These are phyloP conservation scores for Fusarium vanettenii DNA, from an alignment of 2,329 filamentous ascomycete species.

Conservation along the genomic window DNA sequence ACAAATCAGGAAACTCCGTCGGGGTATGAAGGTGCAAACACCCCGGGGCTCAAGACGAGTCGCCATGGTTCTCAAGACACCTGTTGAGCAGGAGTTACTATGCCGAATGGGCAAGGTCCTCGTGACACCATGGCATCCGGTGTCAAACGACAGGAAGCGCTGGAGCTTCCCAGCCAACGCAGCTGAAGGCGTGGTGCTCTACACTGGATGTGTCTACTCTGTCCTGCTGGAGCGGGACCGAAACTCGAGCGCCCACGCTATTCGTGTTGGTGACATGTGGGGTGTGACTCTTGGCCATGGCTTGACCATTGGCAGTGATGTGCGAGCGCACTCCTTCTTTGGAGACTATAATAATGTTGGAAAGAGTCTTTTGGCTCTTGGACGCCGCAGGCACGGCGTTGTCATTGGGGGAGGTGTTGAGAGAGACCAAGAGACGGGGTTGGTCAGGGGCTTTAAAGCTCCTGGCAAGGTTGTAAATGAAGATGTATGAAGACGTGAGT, in stretches of 20 bases:
- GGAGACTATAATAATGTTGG: constrained; percentile 61
- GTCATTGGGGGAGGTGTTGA: constrained; percentile 57
- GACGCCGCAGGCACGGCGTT: constrained; percentile 52
- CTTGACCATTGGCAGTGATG: constrained; percentile 48
- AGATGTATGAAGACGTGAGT: neutral
- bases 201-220: constrained; percentile 67
- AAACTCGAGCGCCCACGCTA: constrained; percentile 60
- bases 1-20: constrained; percentile 56
- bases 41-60: constrained; percentile 62
- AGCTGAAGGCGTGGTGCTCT: constrained; percentile 49
- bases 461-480: neutral
- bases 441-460: constrained; percentile 48
- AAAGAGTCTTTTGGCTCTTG: constrained; percentile 52
- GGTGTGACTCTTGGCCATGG: constrained; percentile 72
- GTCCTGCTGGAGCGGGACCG: constrained; percentile 62
- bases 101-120: constrained; percentile 59
- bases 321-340: constrained; percentile 65
- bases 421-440: constrained; percentile 52
- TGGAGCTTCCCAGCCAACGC: constrained; percentile 62
- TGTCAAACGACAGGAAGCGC: constrained; percentile 51
- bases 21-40: constrained; percentile 62
- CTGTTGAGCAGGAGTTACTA: constrained; percentile 53
- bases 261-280: constrained; percentile 60
- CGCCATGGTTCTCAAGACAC: constrained; percentile 62
- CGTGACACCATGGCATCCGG: constrained; percentile 71